Conservation (phyloP, 192 early-diverging fungal genomes). For the Kickxella alabastrina region DNA sequence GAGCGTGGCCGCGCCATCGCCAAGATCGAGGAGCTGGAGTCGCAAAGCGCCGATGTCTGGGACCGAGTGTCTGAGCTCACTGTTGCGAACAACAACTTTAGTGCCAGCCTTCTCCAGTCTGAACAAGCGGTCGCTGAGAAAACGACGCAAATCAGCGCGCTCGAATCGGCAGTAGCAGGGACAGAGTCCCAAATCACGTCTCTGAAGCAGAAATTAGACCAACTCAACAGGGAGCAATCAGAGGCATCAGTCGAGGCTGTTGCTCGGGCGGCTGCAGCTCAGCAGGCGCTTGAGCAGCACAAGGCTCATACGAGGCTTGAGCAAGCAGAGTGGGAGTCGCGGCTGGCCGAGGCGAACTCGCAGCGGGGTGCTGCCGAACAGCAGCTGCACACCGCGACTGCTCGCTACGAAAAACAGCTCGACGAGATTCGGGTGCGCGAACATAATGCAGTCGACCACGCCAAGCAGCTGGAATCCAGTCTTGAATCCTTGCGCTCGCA, state of each 20-base stretch:
- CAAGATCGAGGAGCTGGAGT: conserved; percentile 23
- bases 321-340: background rate
- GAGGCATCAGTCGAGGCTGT: background rate
- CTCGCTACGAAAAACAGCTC: background rate
- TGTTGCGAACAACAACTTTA: conserved; percentile 13
- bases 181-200: background rate
- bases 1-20: conserved; percentile 1
- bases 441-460: background rate
- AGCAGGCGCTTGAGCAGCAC: background rate
- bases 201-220: background rate
- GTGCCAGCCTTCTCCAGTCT: background rate
- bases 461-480: conserved; percentile 5
- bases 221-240: background rate
- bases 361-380: background rate
- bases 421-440: background rate
- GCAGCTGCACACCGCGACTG: background rate
- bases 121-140: conserved; percentile 4
- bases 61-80: conserved; percentile 38
- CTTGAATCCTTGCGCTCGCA: conserved; percentile 1
- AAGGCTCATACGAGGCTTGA: background rate
- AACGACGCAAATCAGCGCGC: background rate
- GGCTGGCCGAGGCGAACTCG: background rate
- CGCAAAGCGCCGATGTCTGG: conserved; percentile 34
- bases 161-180: conserved; percentile 2
- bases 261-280: background rate